These are phyloP conservation scores for Mycena leptocephala DNA, from an alignment of 768 basidiomycete genomes.

Conservation along the genomic window DNA sequence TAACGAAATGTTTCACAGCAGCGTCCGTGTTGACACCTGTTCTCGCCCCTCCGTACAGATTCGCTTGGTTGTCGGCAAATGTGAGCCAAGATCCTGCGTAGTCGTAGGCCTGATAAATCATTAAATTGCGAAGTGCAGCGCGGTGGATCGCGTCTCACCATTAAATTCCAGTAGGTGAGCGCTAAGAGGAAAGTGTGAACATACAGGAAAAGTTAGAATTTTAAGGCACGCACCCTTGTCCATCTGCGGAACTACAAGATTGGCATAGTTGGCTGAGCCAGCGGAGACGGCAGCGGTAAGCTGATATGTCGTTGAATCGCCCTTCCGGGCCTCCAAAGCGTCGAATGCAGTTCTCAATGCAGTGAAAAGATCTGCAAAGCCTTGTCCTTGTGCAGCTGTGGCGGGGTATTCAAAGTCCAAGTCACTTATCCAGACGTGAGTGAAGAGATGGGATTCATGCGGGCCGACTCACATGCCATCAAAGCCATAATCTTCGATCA, in stretches of 20 bases:
- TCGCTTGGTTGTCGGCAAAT: constrained; percentile 71
- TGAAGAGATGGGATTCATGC: background rate
- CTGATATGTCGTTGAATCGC: constrained; percentile 73
- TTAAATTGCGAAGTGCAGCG: constrained; percentile 36
- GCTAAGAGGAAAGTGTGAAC: constrained; percentile 45
- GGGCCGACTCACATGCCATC: constrained; percentile 75
- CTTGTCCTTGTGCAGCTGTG: constrained; percentile 71
- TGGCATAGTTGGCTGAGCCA: constrained; percentile 72
- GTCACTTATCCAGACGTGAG: constrained; percentile 58
- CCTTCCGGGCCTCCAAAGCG: constrained; percentile 70
- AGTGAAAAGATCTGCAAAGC: constrained; percentile 76
- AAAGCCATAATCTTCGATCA: constrained; percentile 84
- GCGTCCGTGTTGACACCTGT: constrained; percentile 79
- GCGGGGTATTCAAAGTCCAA: constrained; percentile 87
- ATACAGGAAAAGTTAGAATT: background rate
- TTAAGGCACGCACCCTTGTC: constrained; percentile 47
- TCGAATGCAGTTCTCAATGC: constrained; percentile 77
- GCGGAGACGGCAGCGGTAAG: constrained; percentile 78
- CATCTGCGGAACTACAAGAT: constrained; percentile 76
- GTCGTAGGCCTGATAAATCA: constrained; percentile 11
- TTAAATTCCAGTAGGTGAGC: constrained; percentile 86
- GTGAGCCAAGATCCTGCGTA: constrained; percentile 70
- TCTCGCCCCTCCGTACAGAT: constrained; percentile 76
- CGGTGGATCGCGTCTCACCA: constrained; percentile 57
- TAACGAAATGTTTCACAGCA: constrained; percentile 74